Percentiles rank a stretch among this genome's conserved stretches.
Evolutionary conservation across 805 yeast species (phyloP).

Genomic region (Candida namnaoensis): DNA sequence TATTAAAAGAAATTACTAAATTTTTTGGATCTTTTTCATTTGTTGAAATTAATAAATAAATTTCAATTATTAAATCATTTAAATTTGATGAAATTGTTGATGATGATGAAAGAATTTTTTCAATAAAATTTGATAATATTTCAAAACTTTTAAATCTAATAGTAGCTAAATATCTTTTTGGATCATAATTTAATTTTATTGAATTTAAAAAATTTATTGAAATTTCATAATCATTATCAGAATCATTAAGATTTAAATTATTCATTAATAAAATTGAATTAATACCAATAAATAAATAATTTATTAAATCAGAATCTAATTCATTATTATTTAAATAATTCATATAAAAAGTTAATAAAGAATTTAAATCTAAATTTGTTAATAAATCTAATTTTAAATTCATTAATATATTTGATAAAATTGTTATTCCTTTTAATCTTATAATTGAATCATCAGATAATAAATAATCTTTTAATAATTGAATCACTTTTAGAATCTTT

Average conservation of each 20-base stretch:
- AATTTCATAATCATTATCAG: constrained; percentile 3
- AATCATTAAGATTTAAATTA: constrained; percentile 22
- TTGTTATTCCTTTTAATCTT: not conserved
- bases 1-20: constrained; percentile 56
- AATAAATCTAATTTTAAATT: no score
- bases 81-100: no score
- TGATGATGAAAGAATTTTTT: constrained; percentile 1
- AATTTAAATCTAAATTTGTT: not conserved
- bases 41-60: constrained; percentile 60
- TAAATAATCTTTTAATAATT: not conserved
- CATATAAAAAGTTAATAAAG: not conserved
- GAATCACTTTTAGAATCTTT: not conserved
- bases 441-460: not conserved
- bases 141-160: constrained; percentile 48
- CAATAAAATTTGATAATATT: constrained; percentile 22
- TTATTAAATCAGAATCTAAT: constrained; percentile 20
- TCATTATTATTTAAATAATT: no score
- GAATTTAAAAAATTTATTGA: constrained; percentile 1
- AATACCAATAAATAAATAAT: constrained; percentile 47
- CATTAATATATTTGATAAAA: not conserved
- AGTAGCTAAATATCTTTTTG: constrained; percentile 46
- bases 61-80: constrained; percentile 36
- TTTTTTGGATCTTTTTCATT: constrained; percentile 96
- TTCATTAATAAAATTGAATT: constrained; percentile 40
- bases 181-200: constrained; percentile 33